Evolutionary conservation across 139 green algal species (phyloP).

Genomic region (Coccomyxa sp.): DNA sequence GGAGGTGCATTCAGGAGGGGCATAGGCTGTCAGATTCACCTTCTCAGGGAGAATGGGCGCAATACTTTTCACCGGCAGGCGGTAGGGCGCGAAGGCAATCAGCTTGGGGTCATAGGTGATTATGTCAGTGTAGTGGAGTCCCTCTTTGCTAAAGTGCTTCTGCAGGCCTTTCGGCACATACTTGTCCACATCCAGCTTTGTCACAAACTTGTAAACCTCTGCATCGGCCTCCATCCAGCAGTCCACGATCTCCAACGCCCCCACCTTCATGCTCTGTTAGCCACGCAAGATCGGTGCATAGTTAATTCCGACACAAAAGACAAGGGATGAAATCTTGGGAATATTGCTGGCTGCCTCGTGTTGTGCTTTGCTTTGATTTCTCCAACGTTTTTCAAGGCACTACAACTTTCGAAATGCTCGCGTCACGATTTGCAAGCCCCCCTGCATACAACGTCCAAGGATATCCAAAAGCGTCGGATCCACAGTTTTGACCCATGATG

Average conservation of each 20-base stretch:
- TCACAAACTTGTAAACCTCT: conserved; percentile 32
- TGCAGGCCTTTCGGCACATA: conserved; percentile 24
- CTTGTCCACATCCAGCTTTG: conserved; percentile 29
- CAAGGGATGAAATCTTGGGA: too few relatives aligned
- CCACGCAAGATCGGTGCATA: background rate
- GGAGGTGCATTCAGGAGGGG: too few relatives aligned
- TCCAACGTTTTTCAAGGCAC: too few relatives aligned
- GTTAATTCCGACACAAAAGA: background rate
- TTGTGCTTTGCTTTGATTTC: too few relatives aligned
- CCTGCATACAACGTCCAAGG: too few relatives aligned
- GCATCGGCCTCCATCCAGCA: conserved; percentile 16
- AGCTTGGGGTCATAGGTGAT: conserved; percentile 20
- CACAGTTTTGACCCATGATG: too few relatives aligned
- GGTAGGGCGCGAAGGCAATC: conserved; percentile 21
- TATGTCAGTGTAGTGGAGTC: conserved; percentile 23
- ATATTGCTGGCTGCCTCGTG: too few relatives aligned
- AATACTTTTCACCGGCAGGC: conserved; percentile 20
- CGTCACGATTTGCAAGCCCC: too few relatives aligned
- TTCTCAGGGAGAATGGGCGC: background rate
- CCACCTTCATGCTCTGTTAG: conserved; percentile 14
- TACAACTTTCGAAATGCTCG: too few relatives aligned
- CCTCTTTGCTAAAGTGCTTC: background rate
- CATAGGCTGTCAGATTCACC: background rate
- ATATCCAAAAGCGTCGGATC: too few relatives aligned
- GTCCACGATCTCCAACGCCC: conserved; percentile 15